These are phyloP conservation scores for Microsporum ferrugineum DNA, from an alignment of 2,329 filamentous ascomycete species.

Conservation along the genomic window DNA sequence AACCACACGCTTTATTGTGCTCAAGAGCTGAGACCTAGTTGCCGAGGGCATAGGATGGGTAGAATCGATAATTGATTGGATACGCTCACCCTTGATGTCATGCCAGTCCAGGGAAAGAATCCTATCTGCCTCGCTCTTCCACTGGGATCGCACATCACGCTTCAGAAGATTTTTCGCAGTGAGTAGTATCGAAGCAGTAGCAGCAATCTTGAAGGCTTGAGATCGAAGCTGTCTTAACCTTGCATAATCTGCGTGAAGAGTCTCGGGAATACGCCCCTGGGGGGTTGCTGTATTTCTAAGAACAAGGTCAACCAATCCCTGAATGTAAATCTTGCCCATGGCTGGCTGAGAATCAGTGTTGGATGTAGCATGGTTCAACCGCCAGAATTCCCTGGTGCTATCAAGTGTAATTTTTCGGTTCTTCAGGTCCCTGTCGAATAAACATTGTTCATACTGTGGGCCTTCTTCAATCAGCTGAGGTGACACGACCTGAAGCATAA, in stretches of 20 bases:
- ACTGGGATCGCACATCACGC: constrained; percentile 52
- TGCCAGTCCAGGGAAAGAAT: constrained; percentile 43
- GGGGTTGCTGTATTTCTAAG: constrained; percentile 43
- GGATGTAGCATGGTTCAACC: constrained; percentile 27
- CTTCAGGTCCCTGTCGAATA: constrained; percentile 46
- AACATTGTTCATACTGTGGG: constrained; percentile 49
- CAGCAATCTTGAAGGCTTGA: constrained; percentile 46
- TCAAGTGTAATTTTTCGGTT: constrained; percentile 41
- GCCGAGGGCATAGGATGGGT: constrained; percentile 39
- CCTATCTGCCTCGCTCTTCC: constrained; percentile 50
- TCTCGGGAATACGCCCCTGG: constrained; percentile 48
- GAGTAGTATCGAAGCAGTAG: constrained; percentile 50
- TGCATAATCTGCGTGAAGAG: constrained; percentile 45
- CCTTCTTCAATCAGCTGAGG: constrained; percentile 51
- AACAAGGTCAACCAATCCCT: constrained; percentile 48
- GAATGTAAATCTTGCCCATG: constrained; percentile 42
- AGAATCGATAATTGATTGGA: constrained; percentile 38
- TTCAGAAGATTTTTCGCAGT: constrained; percentile 56
- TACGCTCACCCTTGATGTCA: constrained; percentile 30
- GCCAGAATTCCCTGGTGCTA: constrained; percentile 46
- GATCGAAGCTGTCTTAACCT: constrained; percentile 44
- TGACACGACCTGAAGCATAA: constrained; percentile 50
- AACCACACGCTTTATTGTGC: constrained; percentile 43
- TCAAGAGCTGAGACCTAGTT: constrained; percentile 35
- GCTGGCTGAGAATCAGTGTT: constrained; percentile 37